phyloP scores from a whole-genome alignment of 371 early-diverging fungal species.

The Batrachochytrium dendrobatidis region DNA sequence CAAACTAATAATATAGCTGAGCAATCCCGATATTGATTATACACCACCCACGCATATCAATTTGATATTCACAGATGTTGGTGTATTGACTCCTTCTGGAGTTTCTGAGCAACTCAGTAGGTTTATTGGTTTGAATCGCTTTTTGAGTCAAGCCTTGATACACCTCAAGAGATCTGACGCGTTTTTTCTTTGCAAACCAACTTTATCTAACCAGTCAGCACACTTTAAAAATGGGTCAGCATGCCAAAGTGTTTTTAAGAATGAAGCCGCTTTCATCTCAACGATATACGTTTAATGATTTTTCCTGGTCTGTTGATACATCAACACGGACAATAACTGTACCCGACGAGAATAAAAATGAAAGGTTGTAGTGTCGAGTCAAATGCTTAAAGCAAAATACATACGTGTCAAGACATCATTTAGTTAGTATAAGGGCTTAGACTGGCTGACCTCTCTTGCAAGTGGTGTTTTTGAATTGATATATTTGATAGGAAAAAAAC shows the following conservation, averaged over 20 bases:
- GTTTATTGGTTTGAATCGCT: no score
- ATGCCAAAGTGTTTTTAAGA: neutral
- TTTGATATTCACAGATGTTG: conserved; percentile 83
- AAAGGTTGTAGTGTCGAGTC: no score
- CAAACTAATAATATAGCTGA: conserved; percentile 1
- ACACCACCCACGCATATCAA: conserved; percentile 92
- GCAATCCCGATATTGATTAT: conserved; percentile 84
- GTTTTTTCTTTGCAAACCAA: no score
- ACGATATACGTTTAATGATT: neutral
- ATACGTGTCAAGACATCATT: no score
- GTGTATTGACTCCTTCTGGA: conserved; percentile 88
- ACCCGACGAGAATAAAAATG: no score
- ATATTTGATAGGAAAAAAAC: conserved; percentile 3
- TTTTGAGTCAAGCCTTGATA: no score
- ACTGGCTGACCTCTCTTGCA: no score
- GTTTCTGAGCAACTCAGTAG: conserved; percentile 39
- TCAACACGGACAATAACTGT: no score
- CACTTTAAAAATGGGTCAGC: neutral
- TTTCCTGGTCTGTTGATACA: neutral
- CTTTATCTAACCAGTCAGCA: neutral
- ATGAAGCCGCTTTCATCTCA: neutral
- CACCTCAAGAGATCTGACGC: no score
- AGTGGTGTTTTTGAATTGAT: no score
- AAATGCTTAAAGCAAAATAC: neutral
- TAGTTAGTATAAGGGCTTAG: no score